Evolutionary conservation across 2,329 filamentous ascomycete genomes (phyloP).

Genomic region (Phialophora macrospora): DNA sequence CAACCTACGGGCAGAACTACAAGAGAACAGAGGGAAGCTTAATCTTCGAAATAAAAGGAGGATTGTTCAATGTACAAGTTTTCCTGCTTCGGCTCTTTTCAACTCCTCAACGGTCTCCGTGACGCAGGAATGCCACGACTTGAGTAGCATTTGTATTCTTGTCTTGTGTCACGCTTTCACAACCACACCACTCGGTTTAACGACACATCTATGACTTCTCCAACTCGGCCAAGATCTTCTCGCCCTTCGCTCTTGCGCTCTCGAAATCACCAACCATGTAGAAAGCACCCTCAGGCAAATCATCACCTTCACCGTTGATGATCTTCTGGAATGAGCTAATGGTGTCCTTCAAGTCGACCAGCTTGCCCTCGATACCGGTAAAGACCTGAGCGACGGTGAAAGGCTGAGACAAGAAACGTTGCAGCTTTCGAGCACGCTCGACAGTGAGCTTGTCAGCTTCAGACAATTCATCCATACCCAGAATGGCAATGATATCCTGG

Average conservation of each 20-base stretch:
- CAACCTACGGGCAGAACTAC: not conserved
- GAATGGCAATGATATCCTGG: constrained; percentile 99
- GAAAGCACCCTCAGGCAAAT: constrained; percentile 89
- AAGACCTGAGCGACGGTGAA: constrained; percentile 83
- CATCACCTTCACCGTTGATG: constrained; percentile 91
- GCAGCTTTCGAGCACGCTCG: constrained; percentile 99
- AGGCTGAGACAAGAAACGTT: constrained; percentile 99
- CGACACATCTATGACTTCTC: constrained; percentile 61
- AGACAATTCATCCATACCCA: constrained; percentile 99
- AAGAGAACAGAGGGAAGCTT: constrained; percentile 10
- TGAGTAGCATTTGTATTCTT: not conserved
- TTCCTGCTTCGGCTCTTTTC: constrained; percentile 7
- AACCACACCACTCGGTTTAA: constrained; percentile 8
- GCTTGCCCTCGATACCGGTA: constrained; percentile 87
- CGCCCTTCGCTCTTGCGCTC: constrained; percentile 92
- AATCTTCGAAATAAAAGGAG: constrained; percentile 21
- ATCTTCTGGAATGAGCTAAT: constrained; percentile 98
- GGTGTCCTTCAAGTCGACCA: constrained; percentile 98
- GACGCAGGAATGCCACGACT: not conserved
- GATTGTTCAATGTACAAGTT: constrained; percentile 24
- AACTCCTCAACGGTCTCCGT: constrained; percentile 8
- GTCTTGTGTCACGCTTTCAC: not conserved
- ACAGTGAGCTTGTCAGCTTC: constrained; percentile 99
- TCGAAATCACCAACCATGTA: constrained; percentile 99
- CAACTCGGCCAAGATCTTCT: constrained; percentile 98